Percentiles rank a stretch among this genome's conserved stretches.
These are phyloP conservation scores for Leptographium procerum DNA, from an alignment of 2,329 filamentous ascomycete genomes.

Conservation along the genomic window DNA sequence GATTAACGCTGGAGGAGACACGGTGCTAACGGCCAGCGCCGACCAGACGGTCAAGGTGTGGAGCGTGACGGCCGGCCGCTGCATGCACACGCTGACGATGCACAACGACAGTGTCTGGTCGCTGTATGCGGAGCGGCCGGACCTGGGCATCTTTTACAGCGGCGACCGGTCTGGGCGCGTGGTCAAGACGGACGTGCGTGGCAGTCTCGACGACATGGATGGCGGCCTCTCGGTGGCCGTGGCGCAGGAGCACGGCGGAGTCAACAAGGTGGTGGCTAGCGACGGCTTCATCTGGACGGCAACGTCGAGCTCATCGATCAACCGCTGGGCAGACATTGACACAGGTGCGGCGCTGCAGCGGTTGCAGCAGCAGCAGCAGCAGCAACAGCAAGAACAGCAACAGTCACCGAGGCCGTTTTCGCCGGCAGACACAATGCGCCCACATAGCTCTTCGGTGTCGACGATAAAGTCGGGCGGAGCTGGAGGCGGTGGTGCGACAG, in stretches of 20 bases:
- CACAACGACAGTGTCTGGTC: constrained; percentile 98
- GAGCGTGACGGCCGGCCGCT: constrained; percentile 89
- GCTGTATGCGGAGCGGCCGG: constrained; percentile 76
- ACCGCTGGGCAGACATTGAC: constrained; percentile 81
- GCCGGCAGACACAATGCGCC: constrained; percentile 5
- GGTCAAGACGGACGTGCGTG: constrained; percentile 88
- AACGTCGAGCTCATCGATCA: constrained; percentile 82
- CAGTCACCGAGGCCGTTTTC: constrained; percentile 5
- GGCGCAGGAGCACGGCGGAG: constrained; percentile 80
- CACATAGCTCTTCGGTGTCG: constrained; percentile 17
- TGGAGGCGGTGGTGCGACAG: constrained; percentile 14
- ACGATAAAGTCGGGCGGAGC: constrained; percentile 18
- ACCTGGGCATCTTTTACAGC: constrained; percentile 85
- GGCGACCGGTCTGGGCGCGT: constrained; percentile 84
- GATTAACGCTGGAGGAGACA: constrained; percentile 79
- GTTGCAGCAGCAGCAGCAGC: not conserved
- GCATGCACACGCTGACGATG: constrained; percentile 98
- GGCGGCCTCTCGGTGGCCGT: constrained; percentile 85
- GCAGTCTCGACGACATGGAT: constrained; percentile 43
- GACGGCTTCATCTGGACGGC: constrained; percentile 81
- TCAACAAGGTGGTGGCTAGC: constrained; percentile 55
- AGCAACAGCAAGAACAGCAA: not conserved
- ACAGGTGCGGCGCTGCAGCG: constrained; percentile 52
- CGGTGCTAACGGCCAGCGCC: constrained; percentile 84
- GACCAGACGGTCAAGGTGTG: constrained; percentile 97